phyloP scores from a whole-genome alignment of 1,139 yeast genomes.

The Saccharomyces hybrid region DNA sequence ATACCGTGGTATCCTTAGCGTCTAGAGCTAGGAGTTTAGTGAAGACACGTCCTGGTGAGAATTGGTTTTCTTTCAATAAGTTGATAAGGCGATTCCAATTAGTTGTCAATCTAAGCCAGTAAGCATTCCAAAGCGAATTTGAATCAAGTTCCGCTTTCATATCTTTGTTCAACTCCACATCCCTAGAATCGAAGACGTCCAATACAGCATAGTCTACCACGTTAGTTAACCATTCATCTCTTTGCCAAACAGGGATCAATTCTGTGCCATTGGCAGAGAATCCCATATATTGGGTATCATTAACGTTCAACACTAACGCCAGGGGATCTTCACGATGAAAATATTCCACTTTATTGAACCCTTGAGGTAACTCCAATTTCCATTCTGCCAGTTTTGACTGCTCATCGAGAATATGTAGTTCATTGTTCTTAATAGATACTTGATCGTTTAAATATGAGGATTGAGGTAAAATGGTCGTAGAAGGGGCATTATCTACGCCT shows the following conservation, averaged over 20 bases:
- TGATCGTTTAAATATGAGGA: background rate
- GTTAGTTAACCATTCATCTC: slow-evolving; percentile 41
- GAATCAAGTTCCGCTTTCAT: slow-evolving; percentile 36
- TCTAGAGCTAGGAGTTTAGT: slow-evolving; percentile 18
- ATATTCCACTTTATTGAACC: slow-evolving; percentile 10
- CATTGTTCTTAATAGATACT: background rate
- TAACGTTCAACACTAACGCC: background rate
- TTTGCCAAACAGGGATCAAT: slow-evolving; percentile 34
- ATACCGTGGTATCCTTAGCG: slow-evolving; percentile 11
- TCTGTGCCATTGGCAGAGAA: slow-evolving; percentile 21
- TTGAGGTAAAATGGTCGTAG: background rate
- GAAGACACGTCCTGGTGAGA: slow-evolving; percentile 24
- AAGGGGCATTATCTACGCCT: background rate
- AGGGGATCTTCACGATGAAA: slow-evolving; percentile 8
- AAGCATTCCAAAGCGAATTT: slow-evolving; percentile 35
- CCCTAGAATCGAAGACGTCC: slow-evolving; percentile 33
- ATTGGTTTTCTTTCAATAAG: slow-evolving; percentile 14
- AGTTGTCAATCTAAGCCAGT: slow-evolving; percentile 35
- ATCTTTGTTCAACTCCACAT: slow-evolving; percentile 34
- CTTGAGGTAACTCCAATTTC: slow-evolving; percentile 10
- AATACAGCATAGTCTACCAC: slow-evolving; percentile 36
- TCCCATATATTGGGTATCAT: background rate
- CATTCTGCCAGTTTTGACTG: slow-evolving; percentile 9
- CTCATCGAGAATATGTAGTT: slow-evolving; percentile 8
- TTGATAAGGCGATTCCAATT: slow-evolving; percentile 30